These are phyloP conservation scores for Hibiscus trionum DNA, from an alignment of 345 rosid genomes.

Conservation along the genomic window DNA sequence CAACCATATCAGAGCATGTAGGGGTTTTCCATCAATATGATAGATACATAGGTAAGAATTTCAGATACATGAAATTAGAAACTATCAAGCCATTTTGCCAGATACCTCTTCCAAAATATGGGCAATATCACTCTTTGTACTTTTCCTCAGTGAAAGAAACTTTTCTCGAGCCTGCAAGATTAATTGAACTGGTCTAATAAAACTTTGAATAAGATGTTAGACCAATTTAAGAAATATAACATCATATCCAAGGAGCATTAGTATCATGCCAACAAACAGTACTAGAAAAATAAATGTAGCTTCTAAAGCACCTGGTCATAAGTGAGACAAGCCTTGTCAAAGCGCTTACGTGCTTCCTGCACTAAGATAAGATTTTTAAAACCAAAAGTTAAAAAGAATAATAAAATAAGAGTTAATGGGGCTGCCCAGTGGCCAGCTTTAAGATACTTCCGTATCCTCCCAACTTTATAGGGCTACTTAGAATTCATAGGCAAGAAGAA, in stretches of 20 bases:
- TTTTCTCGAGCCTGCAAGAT: constrained; percentile 83
- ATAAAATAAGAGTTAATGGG: background rate
- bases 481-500: constrained; percentile 6
- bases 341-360: constrained; percentile 94
- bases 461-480: background rate
- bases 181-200: background rate
- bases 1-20: constrained; percentile 7
- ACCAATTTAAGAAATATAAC: background rate
- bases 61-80: constrained; percentile 8
- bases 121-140: constrained; percentile 69
- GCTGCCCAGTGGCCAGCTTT: background rate
- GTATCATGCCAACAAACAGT: background rate
- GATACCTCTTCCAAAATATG: constrained; percentile 73
- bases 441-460: background rate
- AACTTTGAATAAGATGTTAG: constrained; percentile 2
- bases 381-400: background rate
- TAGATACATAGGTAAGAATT: background rate
- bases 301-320: constrained; percentile 72
- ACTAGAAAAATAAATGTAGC: background rate
- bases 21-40: constrained; percentile 1
- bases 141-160: constrained; percentile 89
- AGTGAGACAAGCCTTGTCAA: constrained; percentile 89
- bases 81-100: constrained; percentile 4
- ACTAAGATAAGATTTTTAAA: constrained; percentile 27
- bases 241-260: constrained; percentile 5